Percentiles rank a stretch among this genome's conserved stretches.
Evolutionary conservation across 106 monocot genomes (phyloP).

Genomic region (Phalaenopsis aphrodite): DNA sequence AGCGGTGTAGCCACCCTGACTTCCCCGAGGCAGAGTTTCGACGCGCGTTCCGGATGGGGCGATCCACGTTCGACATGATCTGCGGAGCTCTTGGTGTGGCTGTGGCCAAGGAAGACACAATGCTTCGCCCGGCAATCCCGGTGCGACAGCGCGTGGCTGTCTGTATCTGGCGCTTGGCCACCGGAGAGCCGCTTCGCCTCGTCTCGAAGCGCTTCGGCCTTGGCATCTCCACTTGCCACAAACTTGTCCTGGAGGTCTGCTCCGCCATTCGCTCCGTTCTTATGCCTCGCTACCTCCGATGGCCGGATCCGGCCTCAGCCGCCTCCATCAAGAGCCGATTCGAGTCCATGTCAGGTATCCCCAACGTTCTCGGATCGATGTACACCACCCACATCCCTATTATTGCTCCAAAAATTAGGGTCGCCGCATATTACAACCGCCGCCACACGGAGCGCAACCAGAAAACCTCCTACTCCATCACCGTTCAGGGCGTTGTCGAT

Average conservation of each 20-base stretch:
- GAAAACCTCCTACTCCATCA: slow-evolving; percentile 54
- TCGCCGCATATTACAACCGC: slow-evolving; percentile 45
- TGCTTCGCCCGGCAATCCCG: slow-evolving; percentile 59
- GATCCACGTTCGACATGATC: slow-evolving; percentile 41
- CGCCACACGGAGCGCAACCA: slow-evolving; percentile 52
- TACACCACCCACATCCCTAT: slow-evolving; percentile 81
- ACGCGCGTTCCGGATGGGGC: slow-evolving; percentile 38
- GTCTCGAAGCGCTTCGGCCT: slow-evolving; percentile 50
- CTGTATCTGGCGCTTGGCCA: slow-evolving; percentile 59
- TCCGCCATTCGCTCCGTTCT: slow-evolving; percentile 53
- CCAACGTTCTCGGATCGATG: slow-evolving; percentile 57
- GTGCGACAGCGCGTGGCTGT: slow-evolving; percentile 58
- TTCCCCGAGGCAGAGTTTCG: slow-evolving; percentile 45
- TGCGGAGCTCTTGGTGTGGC: slow-evolving; percentile 37
- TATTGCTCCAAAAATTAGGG: slow-evolving; percentile 55
- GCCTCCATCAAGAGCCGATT: slow-evolving; percentile 26
- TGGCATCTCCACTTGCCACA: slow-evolving; percentile 70
- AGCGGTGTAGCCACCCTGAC: slow-evolving; percentile 36
- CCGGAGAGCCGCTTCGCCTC: slow-evolving; percentile 55
- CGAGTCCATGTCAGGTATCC: slow-evolving; percentile 44
- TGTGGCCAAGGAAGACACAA: slow-evolving; percentile 56
- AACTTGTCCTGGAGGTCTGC: slow-evolving; percentile 81
- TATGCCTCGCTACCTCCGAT: slow-evolving; percentile 66
- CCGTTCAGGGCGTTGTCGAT: slow-evolving; percentile 49
- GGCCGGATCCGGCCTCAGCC: slow-evolving; percentile 28